phyloP scores from a whole-genome alignment of 2,329 filamentous ascomycete species.

The Phoma herbarum region DNA sequence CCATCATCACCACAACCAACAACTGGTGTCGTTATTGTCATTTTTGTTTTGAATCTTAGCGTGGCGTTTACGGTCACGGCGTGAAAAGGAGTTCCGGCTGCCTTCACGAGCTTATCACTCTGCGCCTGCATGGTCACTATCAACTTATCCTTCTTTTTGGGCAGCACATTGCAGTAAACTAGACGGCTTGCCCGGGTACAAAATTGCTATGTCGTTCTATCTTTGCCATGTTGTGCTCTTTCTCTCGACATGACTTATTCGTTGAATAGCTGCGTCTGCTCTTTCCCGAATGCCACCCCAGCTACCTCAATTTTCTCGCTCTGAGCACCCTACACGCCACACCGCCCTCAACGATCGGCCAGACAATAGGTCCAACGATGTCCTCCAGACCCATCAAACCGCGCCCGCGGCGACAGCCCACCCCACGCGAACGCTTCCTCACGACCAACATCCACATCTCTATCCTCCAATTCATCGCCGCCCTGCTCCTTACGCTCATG shows the following conservation, averaged over 20 bases:
- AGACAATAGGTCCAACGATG: too few relatives aligned
- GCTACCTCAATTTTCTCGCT: neutral
- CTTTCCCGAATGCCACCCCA: neutral
- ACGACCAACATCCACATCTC: constrained; percentile 17
- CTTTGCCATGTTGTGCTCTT: neutral
- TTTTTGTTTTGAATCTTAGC: constrained; percentile 11
- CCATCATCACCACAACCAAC: neutral
- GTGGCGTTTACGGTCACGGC: constrained; percentile 18
- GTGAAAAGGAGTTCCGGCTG: constrained; percentile 1
- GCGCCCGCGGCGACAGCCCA: neutral
- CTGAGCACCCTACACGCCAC: neutral
- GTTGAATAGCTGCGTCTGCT: neutral
- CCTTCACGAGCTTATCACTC: neutral
- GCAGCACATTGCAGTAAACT: neutral
- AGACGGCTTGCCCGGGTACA: neutral
- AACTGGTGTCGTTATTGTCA: neutral
- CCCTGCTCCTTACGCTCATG: constrained; percentile 28
- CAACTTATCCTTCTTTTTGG: neutral
- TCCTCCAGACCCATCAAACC: neutral
- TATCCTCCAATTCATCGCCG: constrained; percentile 21
- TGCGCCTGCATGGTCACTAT: neutral
- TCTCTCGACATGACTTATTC: neutral
- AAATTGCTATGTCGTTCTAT: constrained; percentile 1
- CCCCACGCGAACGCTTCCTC: constrained; percentile 6
- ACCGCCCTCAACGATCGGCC: neutral